These are phyloP conservation scores for Teratosphaeria viscida DNA, from an alignment of 2,329 filamentous ascomycete species.

Conservation along the genomic window DNA sequence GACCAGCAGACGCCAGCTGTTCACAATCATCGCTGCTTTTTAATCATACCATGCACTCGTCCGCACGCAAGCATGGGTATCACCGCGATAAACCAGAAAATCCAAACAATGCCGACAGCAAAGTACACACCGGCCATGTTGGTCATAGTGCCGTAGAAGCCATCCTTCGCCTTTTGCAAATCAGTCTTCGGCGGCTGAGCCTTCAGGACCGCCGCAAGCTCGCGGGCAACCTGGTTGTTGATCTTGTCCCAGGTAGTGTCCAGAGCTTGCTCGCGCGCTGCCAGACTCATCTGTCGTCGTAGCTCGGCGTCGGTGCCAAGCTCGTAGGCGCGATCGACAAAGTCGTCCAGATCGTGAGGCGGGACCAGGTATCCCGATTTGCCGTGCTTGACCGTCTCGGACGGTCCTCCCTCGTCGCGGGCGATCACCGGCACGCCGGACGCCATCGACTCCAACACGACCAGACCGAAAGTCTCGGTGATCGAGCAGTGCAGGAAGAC, in stretches of 20 bases:
- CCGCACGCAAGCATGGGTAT: conserved; percentile 24
- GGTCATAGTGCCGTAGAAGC: conserved; percentile 18
- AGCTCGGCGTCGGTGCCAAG: conserved; percentile 39
- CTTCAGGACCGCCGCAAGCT: conserved; percentile 42
- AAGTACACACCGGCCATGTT: conserved; percentile 20
- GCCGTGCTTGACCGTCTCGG: conserved; percentile 53
- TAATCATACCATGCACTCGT: conserved; percentile 22
- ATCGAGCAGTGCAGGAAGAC: conserved; percentile 63
- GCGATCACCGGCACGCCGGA: conserved; percentile 60
- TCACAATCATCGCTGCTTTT: neutral
- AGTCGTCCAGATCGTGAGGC: conserved; percentile 48
- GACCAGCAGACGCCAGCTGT: neutral
- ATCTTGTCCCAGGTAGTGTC: conserved; percentile 62
- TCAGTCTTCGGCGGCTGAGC: conserved; percentile 5
- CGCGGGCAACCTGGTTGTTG: conserved; percentile 58
- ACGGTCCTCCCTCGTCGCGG: conserved; percentile 58
- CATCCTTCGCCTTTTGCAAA: conserved; percentile 10
- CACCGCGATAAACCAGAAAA: conserved; percentile 28
- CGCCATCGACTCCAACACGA: conserved; percentile 61
- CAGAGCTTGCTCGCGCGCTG: conserved; percentile 47
- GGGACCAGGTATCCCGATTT: conserved; percentile 51
- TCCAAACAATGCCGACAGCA: conserved; percentile 25
- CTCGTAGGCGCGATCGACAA: conserved; percentile 44
- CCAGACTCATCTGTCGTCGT: conserved; percentile 36
- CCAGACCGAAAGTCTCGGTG: conserved; percentile 61